Conservation (phyloP, 805 yeast genomes). For the Komagataella kurtzmanii region DNA sequence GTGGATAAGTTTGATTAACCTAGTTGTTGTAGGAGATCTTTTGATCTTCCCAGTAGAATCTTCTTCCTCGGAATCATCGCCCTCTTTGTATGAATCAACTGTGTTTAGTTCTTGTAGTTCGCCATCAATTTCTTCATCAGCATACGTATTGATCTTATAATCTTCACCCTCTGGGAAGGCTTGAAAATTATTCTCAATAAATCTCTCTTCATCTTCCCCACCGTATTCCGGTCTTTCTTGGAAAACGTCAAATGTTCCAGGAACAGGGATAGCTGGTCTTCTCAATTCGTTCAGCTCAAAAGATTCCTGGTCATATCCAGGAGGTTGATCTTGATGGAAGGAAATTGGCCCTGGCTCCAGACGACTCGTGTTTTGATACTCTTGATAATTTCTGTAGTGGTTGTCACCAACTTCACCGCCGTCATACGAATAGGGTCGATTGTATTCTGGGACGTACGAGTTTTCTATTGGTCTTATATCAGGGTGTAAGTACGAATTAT, state of each 20-base stretch:
- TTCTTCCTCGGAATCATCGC: not conserved
- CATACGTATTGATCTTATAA: not conserved
- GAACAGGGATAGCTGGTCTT: not conserved
- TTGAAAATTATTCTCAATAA: not conserved
- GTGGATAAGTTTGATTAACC: conserved; percentile 38
- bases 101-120: not conserved
- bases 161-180: not conserved
- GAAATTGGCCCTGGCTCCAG: not conserved
- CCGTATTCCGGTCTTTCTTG: not conserved
- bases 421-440: not conserved
- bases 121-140: not conserved
- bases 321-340: not conserved
- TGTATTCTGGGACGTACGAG: not conserved
- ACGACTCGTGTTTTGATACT: not conserved
- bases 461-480: not conserved
- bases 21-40: conserved; percentile 5
- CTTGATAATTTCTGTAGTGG: not conserved
- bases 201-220: not conserved
- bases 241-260: not conserved
- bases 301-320: not conserved
- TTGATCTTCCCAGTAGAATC: not conserved
- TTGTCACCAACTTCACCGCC: not conserved
- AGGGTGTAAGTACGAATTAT: not conserved
- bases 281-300: not conserved
- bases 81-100: not conserved